phyloP scores from a whole-genome alignment of 1,284 basidiomycete genomes.

The Porogramme epimiltina region DNA sequence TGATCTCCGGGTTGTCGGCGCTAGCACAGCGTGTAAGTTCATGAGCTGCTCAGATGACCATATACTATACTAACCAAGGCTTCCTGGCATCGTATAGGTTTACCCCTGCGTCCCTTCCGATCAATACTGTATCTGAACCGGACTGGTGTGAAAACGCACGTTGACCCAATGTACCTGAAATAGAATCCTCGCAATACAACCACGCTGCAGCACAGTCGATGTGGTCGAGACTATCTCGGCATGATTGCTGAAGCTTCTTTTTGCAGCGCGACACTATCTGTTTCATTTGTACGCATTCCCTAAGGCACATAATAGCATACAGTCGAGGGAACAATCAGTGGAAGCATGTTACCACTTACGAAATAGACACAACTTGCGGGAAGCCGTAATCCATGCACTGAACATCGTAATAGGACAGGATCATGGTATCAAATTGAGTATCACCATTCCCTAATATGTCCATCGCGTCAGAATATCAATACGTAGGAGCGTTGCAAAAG shows the following conservation, averaged over 20 bases:
- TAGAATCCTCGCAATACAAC: constrained; percentile 34
- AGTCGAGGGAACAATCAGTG: background rate
- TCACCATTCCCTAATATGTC: constrained; percentile 24
- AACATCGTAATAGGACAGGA: background rate
- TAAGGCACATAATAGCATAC: background rate
- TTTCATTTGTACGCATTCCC: constrained; percentile 34
- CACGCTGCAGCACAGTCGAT: constrained; percentile 42
- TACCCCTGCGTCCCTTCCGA: background rate
- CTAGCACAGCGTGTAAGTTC: no score
- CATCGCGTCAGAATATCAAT: constrained; percentile 11
- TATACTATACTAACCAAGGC: constrained; percentile 5
- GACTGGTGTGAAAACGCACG: no score
- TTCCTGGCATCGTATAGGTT: constrained; percentile 17
- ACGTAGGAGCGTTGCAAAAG: constrained; percentile 37
- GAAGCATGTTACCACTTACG: constrained; percentile 1
- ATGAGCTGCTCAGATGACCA: no score
- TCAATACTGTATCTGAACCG: no score
- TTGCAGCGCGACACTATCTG: constrained; percentile 39
- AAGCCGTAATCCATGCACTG: background rate
- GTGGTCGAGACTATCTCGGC: constrained; percentile 34
- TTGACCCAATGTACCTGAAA: no score
- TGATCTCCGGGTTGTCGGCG: constrained; percentile 1
- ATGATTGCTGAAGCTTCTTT: constrained; percentile 29
- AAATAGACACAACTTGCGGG: constrained; percentile 7
- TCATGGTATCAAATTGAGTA: constrained; percentile 29